These are phyloP conservation scores for Trichoderma asperelloides DNA, from an alignment of 495 filamentous ascomycete genomes.

Conservation along the genomic window DNA sequence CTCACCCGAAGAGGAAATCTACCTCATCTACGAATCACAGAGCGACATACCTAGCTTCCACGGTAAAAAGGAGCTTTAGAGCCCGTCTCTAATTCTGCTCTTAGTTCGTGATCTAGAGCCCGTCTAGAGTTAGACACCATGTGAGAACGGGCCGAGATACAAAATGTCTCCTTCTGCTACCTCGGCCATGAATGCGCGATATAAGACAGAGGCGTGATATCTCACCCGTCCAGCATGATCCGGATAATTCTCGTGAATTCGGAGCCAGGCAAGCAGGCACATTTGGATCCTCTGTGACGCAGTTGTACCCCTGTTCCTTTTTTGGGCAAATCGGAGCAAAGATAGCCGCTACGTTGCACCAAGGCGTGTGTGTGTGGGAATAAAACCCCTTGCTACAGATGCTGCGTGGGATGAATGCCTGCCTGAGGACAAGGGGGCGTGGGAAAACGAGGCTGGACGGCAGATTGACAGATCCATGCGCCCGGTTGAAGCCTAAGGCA, in stretches of 20 bases:
- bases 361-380: background rate
- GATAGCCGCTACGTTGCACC: background rate
- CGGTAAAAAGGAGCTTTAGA: no score
- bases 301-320: background rate
- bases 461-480: conserved; percentile 5
- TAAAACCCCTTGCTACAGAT: no score
- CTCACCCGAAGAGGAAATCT: background rate
- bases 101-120: background rate
- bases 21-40: background rate
- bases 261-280: background rate
- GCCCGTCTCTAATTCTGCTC: background rate
- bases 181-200: background rate
- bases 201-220: background rate
- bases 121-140: background rate
- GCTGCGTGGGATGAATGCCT: background rate
- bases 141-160: background rate
- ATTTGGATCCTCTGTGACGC: background rate
- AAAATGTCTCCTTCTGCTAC: background rate
- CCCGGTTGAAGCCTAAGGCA: background rate
- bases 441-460: background rate
- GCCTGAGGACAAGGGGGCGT: background rate
- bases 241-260: conserved; percentile 1
- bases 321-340: background rate
- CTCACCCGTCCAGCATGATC: background rate
- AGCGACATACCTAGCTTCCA: background rate